Evolutionary conservation across 2,329 filamentous ascomycete genomes (phyloP), one percentile per base, ranked within the genome.

Genomic region (Colletotrichum trifolii): DNA sequence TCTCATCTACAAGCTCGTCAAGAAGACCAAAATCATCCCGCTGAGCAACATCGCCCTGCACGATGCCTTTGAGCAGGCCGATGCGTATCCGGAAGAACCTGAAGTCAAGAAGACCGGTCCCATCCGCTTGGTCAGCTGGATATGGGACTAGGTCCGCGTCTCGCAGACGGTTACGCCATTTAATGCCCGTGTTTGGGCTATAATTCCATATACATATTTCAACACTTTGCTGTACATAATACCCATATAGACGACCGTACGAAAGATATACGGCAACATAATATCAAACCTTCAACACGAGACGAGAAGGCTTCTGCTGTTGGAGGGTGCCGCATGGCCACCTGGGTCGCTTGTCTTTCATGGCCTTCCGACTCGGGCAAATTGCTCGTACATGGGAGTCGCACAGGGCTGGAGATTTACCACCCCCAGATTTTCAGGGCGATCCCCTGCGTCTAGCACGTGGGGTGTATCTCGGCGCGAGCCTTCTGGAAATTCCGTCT

Each of bases 1-100:
- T 70, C 67, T 83, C 11, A 82, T 86, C 49, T 92, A 89, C 86
- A 92, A 93, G 74, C 74, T 89, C 40, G 77, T 85, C 72, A 91
- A 90, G 73, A 84, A 86, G 68, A 90, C 89, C 0, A 85, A 84
- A 60, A 71, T 87, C 9, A 77, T 86, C 8, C 73, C 81, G 0
- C 73, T 89, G 5, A 75, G 79, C 10, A 78, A 82, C 5, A 83
- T 89, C 42, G 84, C 86, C 0, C 74, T 89, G 0, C 72, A 76
- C 1, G 81, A 83, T 8, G 86, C 85, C 0, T 79, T 89, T 3
- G 77, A 81, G 15, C 82, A 85, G 69, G 78, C 77, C 10, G 79
- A 81, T 10, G 67, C 73, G 17, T 70, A 72, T 47, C 68, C 71
- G 3, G 75, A 78, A 3, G 74, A 77, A 46, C 69, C 69, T 1